phyloP scores from a whole-genome alignment of 441 rosid genomes.

The Eutrema salsugineum region DNA sequence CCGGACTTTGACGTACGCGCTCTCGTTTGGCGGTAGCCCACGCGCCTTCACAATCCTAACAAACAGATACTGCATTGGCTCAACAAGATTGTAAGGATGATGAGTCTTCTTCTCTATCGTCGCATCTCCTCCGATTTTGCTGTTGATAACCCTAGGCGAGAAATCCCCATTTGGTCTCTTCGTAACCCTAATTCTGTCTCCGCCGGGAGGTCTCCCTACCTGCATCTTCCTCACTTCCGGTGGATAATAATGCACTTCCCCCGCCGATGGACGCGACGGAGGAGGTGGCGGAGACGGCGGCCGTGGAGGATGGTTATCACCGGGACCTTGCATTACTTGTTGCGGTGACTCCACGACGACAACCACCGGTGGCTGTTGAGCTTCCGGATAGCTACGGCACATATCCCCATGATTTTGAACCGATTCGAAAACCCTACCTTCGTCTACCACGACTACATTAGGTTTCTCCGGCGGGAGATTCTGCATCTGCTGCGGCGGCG shows the following conservation, averaged over 20 bases:
- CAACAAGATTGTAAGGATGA: constrained; percentile 71
- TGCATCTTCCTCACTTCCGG: constrained; percentile 80
- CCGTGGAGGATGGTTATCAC: constrained; percentile 12
- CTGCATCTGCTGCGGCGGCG: constrained; percentile 32
- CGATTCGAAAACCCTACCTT: constrained; percentile 50
- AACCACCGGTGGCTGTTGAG: constrained; percentile 50
- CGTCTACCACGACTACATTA: constrained; percentile 48
- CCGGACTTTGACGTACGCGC: constrained; percentile 65
- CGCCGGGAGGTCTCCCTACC: constrained; percentile 36
- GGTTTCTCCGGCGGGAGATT: constrained; percentile 31
- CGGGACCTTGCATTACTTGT: constrained; percentile 16
- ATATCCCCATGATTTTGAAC: constrained; percentile 37
- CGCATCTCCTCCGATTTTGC: constrained; percentile 25
- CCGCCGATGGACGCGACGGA: constrained; percentile 30
- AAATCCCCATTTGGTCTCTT: constrained; percentile 60
- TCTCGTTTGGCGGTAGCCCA: constrained; percentile 48
- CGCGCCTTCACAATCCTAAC: constrained; percentile 73
- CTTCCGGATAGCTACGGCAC: constrained; percentile 33
- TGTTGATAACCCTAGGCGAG: constrained; percentile 63
- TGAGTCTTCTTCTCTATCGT: constrained; percentile 33
- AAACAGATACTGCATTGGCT: constrained; percentile 86
- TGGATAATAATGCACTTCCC: constrained; percentile 33
- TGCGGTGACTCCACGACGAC: constrained; percentile 52
- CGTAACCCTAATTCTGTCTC: constrained; percentile 52
- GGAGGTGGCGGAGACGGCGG: constrained; percentile 48